A percentile compares a stretch with the other conserved stretches of the same genome.
Evolutionary conservation across 163 green algal species (phyloP).

Genomic region (Smithsoniella earleae): DNA sequence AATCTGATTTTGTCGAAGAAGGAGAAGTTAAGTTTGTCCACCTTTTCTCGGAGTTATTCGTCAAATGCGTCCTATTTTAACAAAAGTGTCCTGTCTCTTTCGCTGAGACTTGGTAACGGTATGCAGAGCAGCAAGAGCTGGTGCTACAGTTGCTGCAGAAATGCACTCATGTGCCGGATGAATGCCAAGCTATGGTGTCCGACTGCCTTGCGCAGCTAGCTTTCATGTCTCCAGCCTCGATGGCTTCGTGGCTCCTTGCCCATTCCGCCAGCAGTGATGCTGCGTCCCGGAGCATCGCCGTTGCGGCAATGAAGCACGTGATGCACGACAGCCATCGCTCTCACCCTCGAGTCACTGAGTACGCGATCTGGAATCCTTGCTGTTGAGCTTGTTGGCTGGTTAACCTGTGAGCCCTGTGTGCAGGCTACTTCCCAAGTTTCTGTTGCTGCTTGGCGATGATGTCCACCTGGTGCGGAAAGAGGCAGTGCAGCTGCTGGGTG

Average conservation of each 20-base stretch:
- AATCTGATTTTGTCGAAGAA: background rate
- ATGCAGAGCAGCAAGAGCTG: conserved; percentile 41
- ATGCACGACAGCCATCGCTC: conserved; percentile 45
- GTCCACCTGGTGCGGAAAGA: conserved; percentile 76
- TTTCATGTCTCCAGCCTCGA: conserved; percentile 16
- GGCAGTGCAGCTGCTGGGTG: conserved; percentile 63
- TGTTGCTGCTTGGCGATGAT: conserved; percentile 56
- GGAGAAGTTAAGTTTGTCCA: background rate
- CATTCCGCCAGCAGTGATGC: background rate
- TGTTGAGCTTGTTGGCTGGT: no score
- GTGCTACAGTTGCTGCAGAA: conserved; percentile 51
- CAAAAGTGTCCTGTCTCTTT: no score
- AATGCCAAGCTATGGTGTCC: conserved; percentile 72
- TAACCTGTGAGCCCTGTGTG: no score
- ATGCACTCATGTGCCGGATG: conserved; percentile 59
- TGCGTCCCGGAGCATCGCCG: conserved; percentile 43
- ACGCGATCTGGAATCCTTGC: no score
- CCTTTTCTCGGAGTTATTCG: no score
- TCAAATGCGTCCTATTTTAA: no score
- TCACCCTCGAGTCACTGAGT: background rate
- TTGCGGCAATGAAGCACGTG: conserved; percentile 63
- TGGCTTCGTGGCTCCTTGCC: conserved; percentile 16
- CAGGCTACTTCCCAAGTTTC: conserved; percentile 50
- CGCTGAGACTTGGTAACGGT: no score
- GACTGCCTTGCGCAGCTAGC: conserved; percentile 65